Conservation (phyloP, 176 grass and related monocot genomes). For the Guadua angustifolia region DNA sequence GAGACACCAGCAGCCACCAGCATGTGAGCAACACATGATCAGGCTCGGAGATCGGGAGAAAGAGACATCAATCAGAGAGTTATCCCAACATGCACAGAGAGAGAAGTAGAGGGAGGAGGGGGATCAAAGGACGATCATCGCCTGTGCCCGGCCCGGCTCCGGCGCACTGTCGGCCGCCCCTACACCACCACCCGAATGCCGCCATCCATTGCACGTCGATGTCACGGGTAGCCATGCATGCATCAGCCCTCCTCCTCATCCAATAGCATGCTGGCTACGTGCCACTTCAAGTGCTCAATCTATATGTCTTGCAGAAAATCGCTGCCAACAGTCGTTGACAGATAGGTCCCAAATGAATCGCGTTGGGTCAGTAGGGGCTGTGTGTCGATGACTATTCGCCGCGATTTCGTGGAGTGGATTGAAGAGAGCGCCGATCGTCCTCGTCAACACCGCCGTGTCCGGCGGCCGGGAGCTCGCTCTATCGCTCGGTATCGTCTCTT, state of each 20-base stretch:
- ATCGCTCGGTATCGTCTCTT: background rate
- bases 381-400: background rate
- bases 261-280: background rate
- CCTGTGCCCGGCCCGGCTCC: conserved; percentile 39
- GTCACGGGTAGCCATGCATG: background rate
- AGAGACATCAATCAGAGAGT: background rate
- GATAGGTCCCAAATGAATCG: background rate
- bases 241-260: conserved; percentile 5
- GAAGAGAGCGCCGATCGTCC: conserved; percentile 19
- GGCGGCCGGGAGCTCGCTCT: conserved; percentile 34
- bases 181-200: conserved; percentile 27
- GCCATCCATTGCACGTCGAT: conserved; percentile 30
- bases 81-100: background rate
- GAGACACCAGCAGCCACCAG: too few species aligned
- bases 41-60: background rate
- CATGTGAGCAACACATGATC: conserved; percentile 19
- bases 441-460: conserved; percentile 34
- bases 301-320: background rate
- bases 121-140: too few species aligned
- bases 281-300: background rate
- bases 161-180: conserved; percentile 47
- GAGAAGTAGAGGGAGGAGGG: too few species aligned
- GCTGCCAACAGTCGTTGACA: background rate
- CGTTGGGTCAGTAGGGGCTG: background rate
- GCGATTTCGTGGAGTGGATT: background rate